Evolutionary conservation across 2,329 filamentous ascomycete species (phyloP).

Genomic region (Paramyrothecium sp.): DNA sequence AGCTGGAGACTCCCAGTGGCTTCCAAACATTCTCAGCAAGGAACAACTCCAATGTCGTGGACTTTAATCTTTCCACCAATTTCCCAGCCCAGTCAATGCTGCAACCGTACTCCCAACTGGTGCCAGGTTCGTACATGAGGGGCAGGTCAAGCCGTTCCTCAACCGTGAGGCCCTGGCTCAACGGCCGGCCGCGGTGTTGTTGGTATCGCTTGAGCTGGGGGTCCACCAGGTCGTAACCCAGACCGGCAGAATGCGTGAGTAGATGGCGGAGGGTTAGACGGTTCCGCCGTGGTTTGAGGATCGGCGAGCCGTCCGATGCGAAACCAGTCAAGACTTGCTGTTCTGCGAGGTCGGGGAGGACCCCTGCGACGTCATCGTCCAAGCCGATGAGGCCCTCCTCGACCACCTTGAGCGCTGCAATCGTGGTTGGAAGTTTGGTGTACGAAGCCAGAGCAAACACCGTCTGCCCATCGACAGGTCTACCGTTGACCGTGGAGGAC

Average conservation of each 20-base stretch:
- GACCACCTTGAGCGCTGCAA: constrained; percentile 2
- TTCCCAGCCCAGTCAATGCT: constrained; percentile 47
- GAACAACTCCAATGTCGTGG: constrained; percentile 33
- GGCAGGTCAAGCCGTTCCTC: constrained; percentile 36
- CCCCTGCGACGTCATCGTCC: constrained; percentile 40
- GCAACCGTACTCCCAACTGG: constrained; percentile 41
- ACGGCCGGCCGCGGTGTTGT: constrained; percentile 2
- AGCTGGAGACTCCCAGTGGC: constrained; percentile 5
- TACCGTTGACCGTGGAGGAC: not conserved
- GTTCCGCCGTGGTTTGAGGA: constrained; percentile 20
- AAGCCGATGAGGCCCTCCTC: constrained; percentile 35
- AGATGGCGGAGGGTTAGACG: constrained; percentile 45
- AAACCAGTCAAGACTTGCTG: constrained; percentile 44
- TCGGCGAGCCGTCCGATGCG: constrained; percentile 29
- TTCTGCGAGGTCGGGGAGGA: constrained; percentile 41
- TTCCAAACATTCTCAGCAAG: constrained; percentile 39
- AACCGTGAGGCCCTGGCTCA: constrained; percentile 29
- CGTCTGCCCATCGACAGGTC: not conserved
- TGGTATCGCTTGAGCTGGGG: not conserved
- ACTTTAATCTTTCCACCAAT: constrained; percentile 40
- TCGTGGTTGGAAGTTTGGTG: constrained; percentile 3
- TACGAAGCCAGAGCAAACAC: constrained; percentile 1
- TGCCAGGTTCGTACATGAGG: constrained; percentile 44
- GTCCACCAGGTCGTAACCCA: constrained; percentile 34
- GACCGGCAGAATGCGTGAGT: constrained; percentile 45